These are phyloP conservation scores for Prunus yedoensis DNA, from an alignment of 331 rosid genomes.

Conservation along the genomic window DNA sequence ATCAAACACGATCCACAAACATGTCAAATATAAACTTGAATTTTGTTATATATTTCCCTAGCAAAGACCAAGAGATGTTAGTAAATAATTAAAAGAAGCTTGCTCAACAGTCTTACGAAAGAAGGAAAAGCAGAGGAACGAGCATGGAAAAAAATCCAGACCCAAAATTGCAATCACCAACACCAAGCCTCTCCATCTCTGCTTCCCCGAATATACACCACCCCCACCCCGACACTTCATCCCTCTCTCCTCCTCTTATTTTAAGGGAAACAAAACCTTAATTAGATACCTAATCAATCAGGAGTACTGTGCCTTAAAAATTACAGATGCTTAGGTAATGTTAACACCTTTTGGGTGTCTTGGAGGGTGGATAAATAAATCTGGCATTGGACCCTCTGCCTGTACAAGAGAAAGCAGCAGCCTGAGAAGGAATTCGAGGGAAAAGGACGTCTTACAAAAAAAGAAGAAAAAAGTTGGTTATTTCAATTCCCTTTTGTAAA, in stretches of 20 bases:
- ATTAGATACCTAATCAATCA: neutral
- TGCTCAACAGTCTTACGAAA: too few species aligned
- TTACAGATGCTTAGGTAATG: neutral
- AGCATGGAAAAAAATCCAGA: too few species aligned
- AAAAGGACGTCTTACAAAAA: neutral
- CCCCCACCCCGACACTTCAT: slow-evolving; percentile 68
- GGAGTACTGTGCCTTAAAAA: neutral
- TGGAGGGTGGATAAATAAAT: too few species aligned
- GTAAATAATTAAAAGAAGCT: too few species aligned
- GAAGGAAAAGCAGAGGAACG: too few species aligned
- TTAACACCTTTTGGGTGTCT: too few species aligned
- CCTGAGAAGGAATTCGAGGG: neutral
- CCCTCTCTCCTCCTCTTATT: slow-evolving; percentile 12
- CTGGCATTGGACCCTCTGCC: too few species aligned
- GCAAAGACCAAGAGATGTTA: too few species aligned
- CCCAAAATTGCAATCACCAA: slow-evolving; percentile 63
- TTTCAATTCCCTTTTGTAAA: neutral
- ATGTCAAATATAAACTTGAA: too few species aligned
- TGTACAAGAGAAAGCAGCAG: too few species aligned
- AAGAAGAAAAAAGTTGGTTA: neutral
- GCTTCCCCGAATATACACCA: slow-evolving; percentile 38
- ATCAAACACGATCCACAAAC: too few species aligned
- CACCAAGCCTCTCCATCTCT: slow-evolving; percentile 76
- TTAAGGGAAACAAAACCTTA: neutral
- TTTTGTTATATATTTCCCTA: too few species aligned